Base-by-base conservation (phyloP, 2,329 filamentous ascomycete species). In the Arthroderma sp. region DNA sequence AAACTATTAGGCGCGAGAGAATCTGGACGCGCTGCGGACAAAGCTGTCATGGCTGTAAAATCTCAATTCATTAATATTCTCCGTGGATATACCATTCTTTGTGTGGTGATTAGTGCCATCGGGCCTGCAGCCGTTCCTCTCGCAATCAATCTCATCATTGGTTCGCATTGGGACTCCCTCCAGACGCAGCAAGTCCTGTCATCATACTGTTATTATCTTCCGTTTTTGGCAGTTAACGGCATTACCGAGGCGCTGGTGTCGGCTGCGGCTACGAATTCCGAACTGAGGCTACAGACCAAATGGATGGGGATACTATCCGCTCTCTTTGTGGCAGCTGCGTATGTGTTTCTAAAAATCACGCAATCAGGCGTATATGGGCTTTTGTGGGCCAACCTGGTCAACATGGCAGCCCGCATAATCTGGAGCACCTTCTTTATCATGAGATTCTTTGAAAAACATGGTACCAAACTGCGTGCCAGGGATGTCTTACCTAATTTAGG, bases 211-310 rank as follows among this genome's bases (percentile, higher is more conserved):
- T 90, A 89, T 71, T 97, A 95, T 73, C 88, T 98, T 59, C 93
- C 93, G 0, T 83, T 97, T 25, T 79, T 97, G 2, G 93, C 91
- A 2, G 75, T 95, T 65, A 98, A 98, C 67, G 93, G 93, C 55
- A 82, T 97, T 21, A 83, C 86, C 1, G 93, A 98, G 73, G 88
- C 90, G 0, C 97, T 98, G 65, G 91, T 97, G 15, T 85, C 91
- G 0, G 89, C 88, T 1, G 88, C 94, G 0, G 91, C 91, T 0
- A 85, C 81, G 0, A 80, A 88, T 61, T 72, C 78, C 2, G 80
- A 97, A 63, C 81, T 98, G 2, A 83, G 88, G 61, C 71, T 69
- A 2, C 93, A 98, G 70, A 88, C 87, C 0, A 69, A 82, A 3
- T 93, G 85, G 83, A 97, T 98, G 91, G 80, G 81, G 2, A 78